Percentiles rank a stretch among this genome's conserved stretches.
Conservation (phyloP, 2,329 filamentous ascomycete species). For the Claviceps maximensis region DNA sequence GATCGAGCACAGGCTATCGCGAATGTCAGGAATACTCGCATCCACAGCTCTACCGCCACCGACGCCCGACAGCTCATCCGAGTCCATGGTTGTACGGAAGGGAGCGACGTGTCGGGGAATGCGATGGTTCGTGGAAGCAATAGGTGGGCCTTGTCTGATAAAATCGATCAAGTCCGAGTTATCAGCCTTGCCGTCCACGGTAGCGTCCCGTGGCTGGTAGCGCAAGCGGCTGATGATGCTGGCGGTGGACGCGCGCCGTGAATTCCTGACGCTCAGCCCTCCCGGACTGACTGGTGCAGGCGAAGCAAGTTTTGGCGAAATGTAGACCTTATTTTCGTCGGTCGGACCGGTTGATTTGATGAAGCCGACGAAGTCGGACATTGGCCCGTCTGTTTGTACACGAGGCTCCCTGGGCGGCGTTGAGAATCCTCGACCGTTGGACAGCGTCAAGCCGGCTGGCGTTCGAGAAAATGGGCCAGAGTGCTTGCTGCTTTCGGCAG, state of each 20-base stretch:
- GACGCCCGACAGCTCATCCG: constrained; percentile 54
- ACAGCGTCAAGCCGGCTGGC: constrained; percentile 10
- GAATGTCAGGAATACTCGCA: constrained; percentile 41
- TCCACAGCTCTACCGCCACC: constrained; percentile 44
- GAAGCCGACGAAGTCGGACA: constrained; percentile 77
- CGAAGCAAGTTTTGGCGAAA: constrained; percentile 21
- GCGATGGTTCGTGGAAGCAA: constrained; percentile 44
- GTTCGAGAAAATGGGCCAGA: constrained; percentile 11
- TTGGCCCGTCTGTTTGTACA: constrained; percentile 57
- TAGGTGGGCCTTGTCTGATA: constrained; percentile 73
- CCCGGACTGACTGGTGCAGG: constrained; percentile 16
- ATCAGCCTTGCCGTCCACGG: constrained; percentile 46
- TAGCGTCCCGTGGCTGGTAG: constrained; percentile 59
- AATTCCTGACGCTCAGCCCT: constrained; percentile 23
- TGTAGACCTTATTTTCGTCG: constrained; percentile 25
- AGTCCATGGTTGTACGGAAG: constrained; percentile 75
- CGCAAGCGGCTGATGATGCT: constrained; percentile 32
- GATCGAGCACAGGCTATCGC: constrained; percentile 43
- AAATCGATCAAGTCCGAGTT: constrained; percentile 91
- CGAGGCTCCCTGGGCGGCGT: constrained; percentile 56
- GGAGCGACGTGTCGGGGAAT: constrained; percentile 76
- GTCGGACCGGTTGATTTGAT: constrained; percentile 71
- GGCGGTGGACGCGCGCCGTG: constrained; percentile 24
- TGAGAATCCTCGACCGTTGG: constrained; percentile 13
- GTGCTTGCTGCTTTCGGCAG: constrained; percentile 8